Conservation (phyloP, 345 rosid genomes). For the Acer saccharum region DNA sequence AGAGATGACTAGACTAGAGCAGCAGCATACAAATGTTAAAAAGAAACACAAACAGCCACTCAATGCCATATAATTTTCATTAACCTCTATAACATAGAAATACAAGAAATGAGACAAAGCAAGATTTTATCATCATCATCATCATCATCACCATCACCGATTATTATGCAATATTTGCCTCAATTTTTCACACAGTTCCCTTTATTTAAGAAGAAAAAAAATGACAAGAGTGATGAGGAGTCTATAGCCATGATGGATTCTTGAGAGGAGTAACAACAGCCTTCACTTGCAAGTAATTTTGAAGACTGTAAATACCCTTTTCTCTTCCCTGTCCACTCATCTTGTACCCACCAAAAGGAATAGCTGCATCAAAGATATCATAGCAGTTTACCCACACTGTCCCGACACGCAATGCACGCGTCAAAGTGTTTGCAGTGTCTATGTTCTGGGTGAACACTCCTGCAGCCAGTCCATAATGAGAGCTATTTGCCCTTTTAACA, state of each 20-base stretch:
- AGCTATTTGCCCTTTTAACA: conserved; percentile 59
- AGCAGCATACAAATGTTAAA: neutral
- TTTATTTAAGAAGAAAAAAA: neutral
- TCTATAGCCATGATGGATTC: conserved; percentile 87
- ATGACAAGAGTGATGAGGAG: neutral
- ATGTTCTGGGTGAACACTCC: conserved; percentile 81
- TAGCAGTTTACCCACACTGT: conserved; percentile 85
- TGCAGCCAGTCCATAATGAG: conserved; percentile 74
- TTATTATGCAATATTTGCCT: neutral
- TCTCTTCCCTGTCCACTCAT: conserved; percentile 95
- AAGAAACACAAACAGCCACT: neutral
- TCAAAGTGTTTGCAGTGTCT: conserved; percentile 74
- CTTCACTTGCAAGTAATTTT: conserved; percentile 85
- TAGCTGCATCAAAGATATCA: conserved; percentile 71
- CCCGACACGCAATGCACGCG: conserved; percentile 70
- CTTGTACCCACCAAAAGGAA: conserved; percentile 96
- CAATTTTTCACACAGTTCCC: neutral
- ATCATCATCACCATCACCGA: conserved; percentile 1
- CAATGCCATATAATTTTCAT: no score
- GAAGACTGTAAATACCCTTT: conserved; percentile 79
- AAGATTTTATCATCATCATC: conserved; percentile 13
- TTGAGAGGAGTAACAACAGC: conserved; percentile 83
- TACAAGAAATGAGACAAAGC: neutral
- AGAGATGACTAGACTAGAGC: neutral
- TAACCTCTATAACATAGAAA: neutral